Base-by-base conservation (phyloP, 1,284 basidiomycete genomes). In the Vanrija sp. region DNA sequence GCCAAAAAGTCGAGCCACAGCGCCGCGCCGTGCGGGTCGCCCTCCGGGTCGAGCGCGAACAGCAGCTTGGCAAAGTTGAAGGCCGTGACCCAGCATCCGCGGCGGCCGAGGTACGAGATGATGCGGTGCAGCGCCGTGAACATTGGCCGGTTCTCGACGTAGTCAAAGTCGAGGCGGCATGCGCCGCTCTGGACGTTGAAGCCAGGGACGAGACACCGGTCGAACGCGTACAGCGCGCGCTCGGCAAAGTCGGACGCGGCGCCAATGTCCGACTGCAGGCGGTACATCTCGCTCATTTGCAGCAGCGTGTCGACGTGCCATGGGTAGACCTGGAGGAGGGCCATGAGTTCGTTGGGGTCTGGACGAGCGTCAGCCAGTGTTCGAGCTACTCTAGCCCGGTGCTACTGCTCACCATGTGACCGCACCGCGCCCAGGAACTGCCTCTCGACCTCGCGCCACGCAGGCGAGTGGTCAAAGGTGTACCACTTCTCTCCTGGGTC, bases 251-350 rank as follows among this genome's bases (percentile, higher is more conserved):
- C 89, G 2, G 88, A 84, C 0, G 89, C 87, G 36, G 85, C 85
- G 18, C 86, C 82, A 63, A 91, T 85, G 67, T 94, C 90, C 79
- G 90, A 89, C 64, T 89, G 82, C 68, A 93, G 86, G 36, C 86
- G 81, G 68, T 85, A 89, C 3, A 93, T 74, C 46, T 78, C 79
- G 38, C 88, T 85, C 22, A 95, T 79, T 67, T 96, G 92, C 2
- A 96, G 79, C 0, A 94, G 78, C 0, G 92, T 94, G 72, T 97
- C 93, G 2, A 86, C 88, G 64, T 96, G 93, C 83, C 90, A 96
- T 0, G 79, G 79, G 53, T 77, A 75, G 4, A 77, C 75, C 45
- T 77, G 77, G 20, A 81, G 62, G 20, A 80, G 61, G 7, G 77
- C 73, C 65, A 78, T 75, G 36, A 81, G 65, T 55, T 75, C 68